A percentile compares a stretch with the other conserved stretches of the same genome.
Evolutionary conservation across 2,329 filamentous ascomycete species (phyloP).

Genomic region (Fusarium irregulare): DNA sequence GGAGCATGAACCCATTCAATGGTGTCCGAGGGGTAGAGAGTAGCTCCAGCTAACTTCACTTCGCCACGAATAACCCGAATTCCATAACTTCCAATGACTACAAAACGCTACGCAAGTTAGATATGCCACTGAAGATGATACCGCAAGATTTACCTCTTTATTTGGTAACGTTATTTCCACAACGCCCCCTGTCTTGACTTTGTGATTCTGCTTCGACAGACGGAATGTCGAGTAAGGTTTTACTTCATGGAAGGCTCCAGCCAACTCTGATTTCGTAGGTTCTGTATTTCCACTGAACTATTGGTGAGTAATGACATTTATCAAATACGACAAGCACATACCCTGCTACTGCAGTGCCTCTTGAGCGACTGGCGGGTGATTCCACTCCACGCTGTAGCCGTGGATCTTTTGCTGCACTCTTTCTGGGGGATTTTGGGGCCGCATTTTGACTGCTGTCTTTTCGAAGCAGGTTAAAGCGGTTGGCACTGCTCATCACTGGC

Average conservation of each 20-base stretch:
- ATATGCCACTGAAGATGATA: not conserved
- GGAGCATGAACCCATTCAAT: slow-evolving; percentile 72
- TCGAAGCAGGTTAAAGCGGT: slow-evolving; percentile 49
- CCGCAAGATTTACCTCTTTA: slow-evolving; percentile 59
- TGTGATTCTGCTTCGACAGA: slow-evolving; percentile 58
- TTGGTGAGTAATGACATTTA: slow-evolving; percentile 5
- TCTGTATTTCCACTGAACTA: slow-evolving; percentile 8
- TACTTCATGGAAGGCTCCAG: slow-evolving; percentile 7
- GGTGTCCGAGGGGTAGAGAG: slow-evolving; percentile 61
- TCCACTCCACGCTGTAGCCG: slow-evolving; percentile 23
- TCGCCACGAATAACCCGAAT: slow-evolving; percentile 71
- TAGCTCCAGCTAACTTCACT: slow-evolving; percentile 73
- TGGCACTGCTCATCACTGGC: slow-evolving; percentile 36
- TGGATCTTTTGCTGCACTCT: slow-evolving; percentile 21
- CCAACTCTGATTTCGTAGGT: slow-evolving; percentile 5
- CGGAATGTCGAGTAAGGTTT: slow-evolving; percentile 60
- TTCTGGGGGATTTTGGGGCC: slow-evolving; percentile 35
- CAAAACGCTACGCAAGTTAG: slow-evolving; percentile 62
- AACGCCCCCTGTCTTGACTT: slow-evolving; percentile 53
- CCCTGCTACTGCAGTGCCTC: slow-evolving; percentile 20
- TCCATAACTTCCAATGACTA: slow-evolving; percentile 75
- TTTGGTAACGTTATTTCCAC: slow-evolving; percentile 58
- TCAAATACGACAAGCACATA: slow-evolving; percentile 9
- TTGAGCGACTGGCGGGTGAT: slow-evolving; percentile 20
- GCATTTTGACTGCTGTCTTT: slow-evolving; percentile 19